Conservation (phyloP, 768 basidiomycete species). For the Ephemerocybe angulata region DNA sequence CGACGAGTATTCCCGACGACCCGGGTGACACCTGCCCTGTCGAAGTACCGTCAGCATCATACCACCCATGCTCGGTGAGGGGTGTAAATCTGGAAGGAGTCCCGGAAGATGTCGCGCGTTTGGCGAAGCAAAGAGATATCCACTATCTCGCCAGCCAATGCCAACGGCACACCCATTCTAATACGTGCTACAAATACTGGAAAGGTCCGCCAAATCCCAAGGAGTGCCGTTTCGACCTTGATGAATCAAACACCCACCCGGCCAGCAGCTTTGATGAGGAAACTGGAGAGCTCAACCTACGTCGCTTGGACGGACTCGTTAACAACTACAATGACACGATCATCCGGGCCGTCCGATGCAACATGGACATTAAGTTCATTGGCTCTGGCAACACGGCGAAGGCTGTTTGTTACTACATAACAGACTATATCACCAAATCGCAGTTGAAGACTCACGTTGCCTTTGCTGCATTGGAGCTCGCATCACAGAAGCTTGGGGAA, state of each 20-base stretch:
- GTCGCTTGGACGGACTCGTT: constrained; percentile 35
- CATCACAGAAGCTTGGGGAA: constrained; percentile 27
- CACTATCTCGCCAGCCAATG: constrained; percentile 21
- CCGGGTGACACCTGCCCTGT: neutral
- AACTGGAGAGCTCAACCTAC: constrained; percentile 29
- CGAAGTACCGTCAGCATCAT: neutral
- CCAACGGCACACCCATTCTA: constrained; percentile 29
- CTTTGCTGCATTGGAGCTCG: constrained; percentile 33
- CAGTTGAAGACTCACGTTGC: constrained; percentile 39
- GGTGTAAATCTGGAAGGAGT: neutral
- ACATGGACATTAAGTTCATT: constrained; percentile 48
- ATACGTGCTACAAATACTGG: constrained; percentile 39
- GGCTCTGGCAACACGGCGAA: constrained; percentile 38
- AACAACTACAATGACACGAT: constrained; percentile 44
- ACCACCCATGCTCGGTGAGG: constrained; percentile 15
- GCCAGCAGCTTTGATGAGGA: constrained; percentile 23
- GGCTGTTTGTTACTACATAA: constrained; percentile 43
- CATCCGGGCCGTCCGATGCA: constrained; percentile 31
- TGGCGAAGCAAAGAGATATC: constrained; percentile 18
- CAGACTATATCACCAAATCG: constrained; percentile 46
- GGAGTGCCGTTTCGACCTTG: constrained; percentile 30
- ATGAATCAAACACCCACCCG: constrained; percentile 14
- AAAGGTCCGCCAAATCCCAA: constrained; percentile 17
- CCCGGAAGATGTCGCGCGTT: neutral
- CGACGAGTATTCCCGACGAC: neutral